phyloP scores from a whole-genome alignment of 2,329 filamentous ascomycete genomes.

The Davidsoniella neocaledoniae region DNA sequence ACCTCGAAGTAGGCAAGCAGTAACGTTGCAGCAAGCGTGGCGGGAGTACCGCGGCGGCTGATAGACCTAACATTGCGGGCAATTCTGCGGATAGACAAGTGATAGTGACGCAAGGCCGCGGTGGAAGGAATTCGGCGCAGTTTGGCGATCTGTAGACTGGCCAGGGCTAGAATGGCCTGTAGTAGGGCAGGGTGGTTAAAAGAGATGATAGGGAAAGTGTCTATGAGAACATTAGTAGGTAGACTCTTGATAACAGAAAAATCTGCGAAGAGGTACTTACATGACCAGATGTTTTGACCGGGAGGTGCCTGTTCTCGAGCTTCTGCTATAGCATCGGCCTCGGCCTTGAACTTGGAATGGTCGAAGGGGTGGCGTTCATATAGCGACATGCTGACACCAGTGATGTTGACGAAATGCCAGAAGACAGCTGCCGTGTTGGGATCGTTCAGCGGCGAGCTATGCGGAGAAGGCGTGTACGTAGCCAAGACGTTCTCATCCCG shows the following conservation, averaged over 20 bases:
- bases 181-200: conserved; percentile 73
- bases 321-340: conserved; percentile 29
- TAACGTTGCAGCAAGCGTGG: conserved; percentile 75
- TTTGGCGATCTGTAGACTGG: conserved; percentile 75
- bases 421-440: conserved; percentile 69
- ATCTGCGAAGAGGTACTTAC: conserved; percentile 23
- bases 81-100: conserved; percentile 63
- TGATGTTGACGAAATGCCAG: conserved; percentile 80
- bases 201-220: conserved; percentile 70
- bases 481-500: conserved; percentile 34
- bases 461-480: conserved; percentile 48
- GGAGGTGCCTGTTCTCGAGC: conserved; percentile 28
- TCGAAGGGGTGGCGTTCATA: conserved; percentile 73
- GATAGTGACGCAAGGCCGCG: conserved; percentile 81
- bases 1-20: conserved; percentile 86
- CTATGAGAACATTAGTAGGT: conserved; percentile 19
- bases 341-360: conserved; percentile 40
- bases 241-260: background rate
- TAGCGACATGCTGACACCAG: conserved; percentile 69
- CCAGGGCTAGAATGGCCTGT: conserved; percentile 77
- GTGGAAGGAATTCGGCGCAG: conserved; percentile 58
- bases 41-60: conserved; percentile 52
- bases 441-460: conserved; percentile 61
- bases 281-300: conserved; percentile 49
- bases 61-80: conserved; percentile 57